Evolutionary conservation across 768 basidiomycete species (phyloP).

Genomic region (Boletus edulis): DNA sequence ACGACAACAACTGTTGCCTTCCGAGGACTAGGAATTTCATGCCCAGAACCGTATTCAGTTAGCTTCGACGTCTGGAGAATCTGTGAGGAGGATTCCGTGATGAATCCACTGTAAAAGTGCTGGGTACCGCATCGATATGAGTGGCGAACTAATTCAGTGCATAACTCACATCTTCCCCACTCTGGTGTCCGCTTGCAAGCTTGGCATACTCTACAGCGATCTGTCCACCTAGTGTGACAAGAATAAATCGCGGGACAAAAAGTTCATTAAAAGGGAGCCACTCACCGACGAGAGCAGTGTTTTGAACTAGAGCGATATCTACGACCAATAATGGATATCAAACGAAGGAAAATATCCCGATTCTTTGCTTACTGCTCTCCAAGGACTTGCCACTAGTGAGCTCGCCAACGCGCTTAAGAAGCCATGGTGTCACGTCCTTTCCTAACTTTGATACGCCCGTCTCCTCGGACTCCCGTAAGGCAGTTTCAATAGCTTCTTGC

Average conservation of each 20-base stretch:
- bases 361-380: constrained; percentile 53
- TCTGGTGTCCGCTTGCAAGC: constrained; percentile 32
- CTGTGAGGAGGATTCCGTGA: not conserved
- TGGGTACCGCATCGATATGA: constrained; percentile 6
- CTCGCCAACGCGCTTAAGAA: constrained; percentile 78
- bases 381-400: constrained; percentile 76
- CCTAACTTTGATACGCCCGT: constrained; percentile 78
- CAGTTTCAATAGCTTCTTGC: constrained; percentile 79
- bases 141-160: not conserved
- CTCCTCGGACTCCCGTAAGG: constrained; percentile 77
- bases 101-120: constrained; percentile 8
- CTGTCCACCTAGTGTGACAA: constrained; percentile 54
- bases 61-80: not conserved
- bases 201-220: constrained; percentile 77
- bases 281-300: constrained; percentile 81
- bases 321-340: constrained; percentile 14
- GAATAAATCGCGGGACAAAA: not conserved
- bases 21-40: constrained; percentile 1
- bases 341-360: not conserved
- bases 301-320: constrained; percentile 88
- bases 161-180: constrained; percentile 18
- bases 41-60: not conserved
- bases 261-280: constrained; percentile 2
- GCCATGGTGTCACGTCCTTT: constrained; percentile 95
- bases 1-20: constrained; percentile 63